Evolutionary conservation across 768 basidiomycete species (phyloP).

Genomic region (Russula abietina): DNA sequence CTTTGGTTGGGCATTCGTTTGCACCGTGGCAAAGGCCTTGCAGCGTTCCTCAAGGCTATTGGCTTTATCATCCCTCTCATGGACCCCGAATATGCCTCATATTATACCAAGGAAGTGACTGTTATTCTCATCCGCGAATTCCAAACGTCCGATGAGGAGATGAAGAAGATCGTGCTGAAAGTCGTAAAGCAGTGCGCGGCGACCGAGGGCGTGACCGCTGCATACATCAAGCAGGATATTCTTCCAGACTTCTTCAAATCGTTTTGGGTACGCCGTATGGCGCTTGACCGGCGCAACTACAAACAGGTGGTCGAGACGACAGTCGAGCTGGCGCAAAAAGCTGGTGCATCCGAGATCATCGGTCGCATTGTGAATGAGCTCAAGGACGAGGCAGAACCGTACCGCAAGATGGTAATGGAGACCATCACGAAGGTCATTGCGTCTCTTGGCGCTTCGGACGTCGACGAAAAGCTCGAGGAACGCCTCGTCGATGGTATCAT

Average conservation of each 20-base stretch:
- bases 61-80: constrained; percentile 99
- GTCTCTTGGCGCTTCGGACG: constrained; percentile 92
- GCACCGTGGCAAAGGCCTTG: constrained; percentile 91
- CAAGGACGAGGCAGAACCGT: constrained; percentile 86
- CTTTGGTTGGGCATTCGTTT: constrained; percentile 91
- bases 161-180: constrained; percentile 99
- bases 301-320: constrained; percentile 98
- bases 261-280: constrained; percentile 99
- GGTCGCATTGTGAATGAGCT: constrained; percentile 81
- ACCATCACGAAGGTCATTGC: constrained; percentile 96
- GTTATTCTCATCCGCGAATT: constrained; percentile 97
- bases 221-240: constrained; percentile 96
- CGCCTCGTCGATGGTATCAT: constrained; percentile 97
- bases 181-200: constrained; percentile 99
- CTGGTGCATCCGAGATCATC: constrained; percentile 95
- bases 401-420: constrained; percentile 99
- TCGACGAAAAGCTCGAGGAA: constrained; percentile 92
- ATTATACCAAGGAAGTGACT: constrained; percentile 97
- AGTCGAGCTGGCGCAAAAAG: constrained; percentile 95
- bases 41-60: constrained; percentile 95
- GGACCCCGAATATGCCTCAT: constrained; percentile 99
- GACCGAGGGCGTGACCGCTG: constrained; percentile 94
- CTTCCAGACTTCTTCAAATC: constrained; percentile 99
- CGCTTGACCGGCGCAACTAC: constrained; percentile 92
- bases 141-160: constrained; percentile 98